Evolutionary conservation across 2,329 filamentous ascomycete genomes (phyloP).

Genomic region (Sarocladiaceae sp.): DNA sequence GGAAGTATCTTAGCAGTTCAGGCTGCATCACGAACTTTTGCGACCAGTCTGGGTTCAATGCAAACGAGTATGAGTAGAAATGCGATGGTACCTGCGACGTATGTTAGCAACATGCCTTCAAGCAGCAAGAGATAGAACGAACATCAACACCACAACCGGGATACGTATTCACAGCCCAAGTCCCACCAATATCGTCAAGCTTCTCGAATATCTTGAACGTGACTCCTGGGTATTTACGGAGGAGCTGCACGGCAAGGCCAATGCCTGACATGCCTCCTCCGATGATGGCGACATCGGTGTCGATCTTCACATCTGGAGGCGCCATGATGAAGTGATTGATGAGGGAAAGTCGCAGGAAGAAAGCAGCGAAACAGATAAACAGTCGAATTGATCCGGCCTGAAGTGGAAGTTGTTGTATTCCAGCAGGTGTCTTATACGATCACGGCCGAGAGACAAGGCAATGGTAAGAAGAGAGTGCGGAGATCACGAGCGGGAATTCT

Average conservation of each 20-base stretch:
- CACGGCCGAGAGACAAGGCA: too few species aligned
- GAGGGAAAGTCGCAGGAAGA: too few species aligned
- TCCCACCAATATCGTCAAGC: constrained; percentile 5
- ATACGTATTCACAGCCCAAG: constrained; percentile 6
- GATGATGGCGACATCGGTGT: constrained; percentile 22
- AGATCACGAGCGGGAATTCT: too few species aligned
- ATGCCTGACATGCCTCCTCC: constrained; percentile 24
- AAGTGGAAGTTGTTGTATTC: too few species aligned
- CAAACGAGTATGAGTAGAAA: constrained; percentile 14
- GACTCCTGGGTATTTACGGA: constrained; percentile 14
- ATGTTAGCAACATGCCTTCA: neutral
- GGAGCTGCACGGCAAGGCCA: constrained; percentile 18
- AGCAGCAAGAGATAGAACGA: neutral
- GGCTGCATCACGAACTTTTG: constrained; percentile 11
- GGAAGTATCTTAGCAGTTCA: constrained; percentile 21
- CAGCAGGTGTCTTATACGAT: too few species aligned
- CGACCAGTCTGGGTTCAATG: constrained; percentile 13
- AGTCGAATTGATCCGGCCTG: too few species aligned
- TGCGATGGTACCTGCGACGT: constrained; percentile 2
- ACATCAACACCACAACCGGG: constrained; percentile 8
- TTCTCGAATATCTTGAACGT: constrained; percentile 17
- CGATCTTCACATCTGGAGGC: constrained; percentile 6
- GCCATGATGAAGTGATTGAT: too few species aligned
- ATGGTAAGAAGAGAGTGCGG: too few species aligned
- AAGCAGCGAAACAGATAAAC: too few species aligned